phyloP scores from a whole-genome alignment of 2,329 filamentous ascomycete species.

The Metarhizium humberi region DNA sequence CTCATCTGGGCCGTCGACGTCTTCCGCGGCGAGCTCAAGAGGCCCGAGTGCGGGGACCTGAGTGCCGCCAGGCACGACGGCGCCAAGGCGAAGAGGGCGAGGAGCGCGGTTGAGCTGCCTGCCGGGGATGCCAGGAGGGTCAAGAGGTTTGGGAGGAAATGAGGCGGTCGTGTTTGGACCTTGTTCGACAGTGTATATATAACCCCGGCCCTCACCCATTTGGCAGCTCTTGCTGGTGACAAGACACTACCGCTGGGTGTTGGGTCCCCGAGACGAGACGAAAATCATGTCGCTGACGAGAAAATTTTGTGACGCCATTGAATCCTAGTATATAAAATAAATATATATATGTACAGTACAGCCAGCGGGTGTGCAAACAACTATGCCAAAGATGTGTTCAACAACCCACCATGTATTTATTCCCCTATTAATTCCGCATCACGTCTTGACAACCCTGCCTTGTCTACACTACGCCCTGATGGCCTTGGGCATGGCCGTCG shows the following conservation, averaged over 20 bases:
- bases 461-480: not conserved
- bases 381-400: too few relatives aligned
- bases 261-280: too few relatives aligned
- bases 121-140: slow-evolving; percentile 35
- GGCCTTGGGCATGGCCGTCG: slow-evolving; percentile 18
- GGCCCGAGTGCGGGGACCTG: slow-evolving; percentile 47
- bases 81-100: slow-evolving; percentile 16
- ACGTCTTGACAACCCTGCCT: not conserved
- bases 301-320: too few relatives aligned
- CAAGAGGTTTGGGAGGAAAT: slow-evolving; percentile 33
- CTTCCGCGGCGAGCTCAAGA: slow-evolving; percentile 45
- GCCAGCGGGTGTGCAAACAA: not conserved
- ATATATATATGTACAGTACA: not conserved
- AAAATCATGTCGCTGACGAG: too few relatives aligned
- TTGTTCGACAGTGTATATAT: too few relatives aligned
- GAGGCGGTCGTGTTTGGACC: too few relatives aligned
- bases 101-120: slow-evolving; percentile 37
- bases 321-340: not conserved
- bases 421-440: too few relatives aligned
- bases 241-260: too few relatives aligned
- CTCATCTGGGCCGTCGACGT: slow-evolving; percentile 56
- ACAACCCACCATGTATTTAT: too few relatives aligned
- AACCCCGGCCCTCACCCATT: too few relatives aligned
- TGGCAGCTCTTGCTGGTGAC: too few relatives aligned
- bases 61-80: slow-evolving; percentile 24